Evolutionary conservation across 495 filamentous ascomycete species (phyloP).

Genomic region (Mytilinidion resinicola): DNA sequence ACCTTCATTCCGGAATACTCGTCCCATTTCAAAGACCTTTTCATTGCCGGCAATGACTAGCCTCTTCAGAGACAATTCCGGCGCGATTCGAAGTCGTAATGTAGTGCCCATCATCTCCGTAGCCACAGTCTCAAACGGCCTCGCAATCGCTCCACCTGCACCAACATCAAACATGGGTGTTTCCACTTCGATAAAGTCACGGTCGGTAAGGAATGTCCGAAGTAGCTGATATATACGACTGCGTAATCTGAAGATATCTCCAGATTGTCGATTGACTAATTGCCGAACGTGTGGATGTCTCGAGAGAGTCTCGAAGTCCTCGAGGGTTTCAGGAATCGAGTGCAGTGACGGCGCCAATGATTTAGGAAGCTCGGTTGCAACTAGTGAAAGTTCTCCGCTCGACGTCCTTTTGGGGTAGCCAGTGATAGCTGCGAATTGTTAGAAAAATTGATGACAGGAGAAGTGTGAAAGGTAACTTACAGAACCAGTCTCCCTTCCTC

Average conservation of each 20-base stretch:
- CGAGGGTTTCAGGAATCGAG: slow-evolving; percentile 59
- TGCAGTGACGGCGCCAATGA: slow-evolving; percentile 73
- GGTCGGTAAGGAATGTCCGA: slow-evolving; percentile 62
- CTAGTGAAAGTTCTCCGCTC: slow-evolving; percentile 71
- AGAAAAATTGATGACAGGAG: not conserved
- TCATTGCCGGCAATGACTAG: slow-evolving; percentile 87
- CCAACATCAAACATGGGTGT: slow-evolving; percentile 76
- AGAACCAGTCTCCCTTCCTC: slow-evolving; percentile 70
- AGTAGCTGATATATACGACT: slow-evolving; percentile 68
- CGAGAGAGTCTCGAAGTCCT: slow-evolving; percentile 57
- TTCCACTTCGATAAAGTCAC: slow-evolving; percentile 74
- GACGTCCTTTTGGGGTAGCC: slow-evolving; percentile 66
- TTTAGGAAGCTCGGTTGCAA: slow-evolving; percentile 57
- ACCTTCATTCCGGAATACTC: slow-evolving; percentile 92
- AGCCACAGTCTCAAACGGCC: slow-evolving; percentile 72
- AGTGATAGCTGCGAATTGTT: slow-evolving; percentile 39
- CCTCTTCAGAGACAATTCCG: slow-evolving; percentile 92
- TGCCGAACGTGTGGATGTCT: slow-evolving; percentile 76
- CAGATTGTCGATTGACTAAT: slow-evolving; percentile 58
- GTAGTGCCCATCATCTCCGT: slow-evolving; percentile 62
- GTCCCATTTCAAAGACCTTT: slow-evolving; percentile 85
- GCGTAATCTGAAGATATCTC: slow-evolving; percentile 66
- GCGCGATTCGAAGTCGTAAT: slow-evolving; percentile 76
- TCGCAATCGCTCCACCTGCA: slow-evolving; percentile 76
- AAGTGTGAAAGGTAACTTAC: slow-evolving; percentile 43